phyloP scores from a whole-genome alignment of 352 stramenopile species.

The Phytophthora citrophthora region DNA sequence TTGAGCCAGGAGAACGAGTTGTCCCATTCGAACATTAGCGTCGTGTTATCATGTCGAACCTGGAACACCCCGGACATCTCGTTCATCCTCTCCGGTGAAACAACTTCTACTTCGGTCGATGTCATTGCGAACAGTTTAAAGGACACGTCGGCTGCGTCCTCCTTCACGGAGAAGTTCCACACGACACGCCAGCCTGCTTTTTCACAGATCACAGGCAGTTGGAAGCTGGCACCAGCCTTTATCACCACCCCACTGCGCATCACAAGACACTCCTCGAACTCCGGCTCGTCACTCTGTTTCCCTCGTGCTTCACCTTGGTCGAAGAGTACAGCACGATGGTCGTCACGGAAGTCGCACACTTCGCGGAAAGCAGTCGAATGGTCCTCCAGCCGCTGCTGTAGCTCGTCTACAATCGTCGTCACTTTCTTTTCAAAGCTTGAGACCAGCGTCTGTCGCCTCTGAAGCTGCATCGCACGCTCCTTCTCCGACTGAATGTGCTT shows the following conservation, averaged over 20 bases:
- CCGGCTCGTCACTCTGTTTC: conserved; percentile 5
- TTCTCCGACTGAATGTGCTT: conserved; percentile 48
- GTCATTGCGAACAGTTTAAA: conserved; percentile 49
- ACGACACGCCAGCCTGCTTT: conserved; percentile 65
- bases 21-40: conserved; percentile 79
- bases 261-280: conserved; percentile 73
- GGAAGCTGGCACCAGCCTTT: conserved; percentile 75
- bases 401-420: conserved; percentile 42
- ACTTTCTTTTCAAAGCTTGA: conserved; percentile 49
- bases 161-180: conserved; percentile 83
- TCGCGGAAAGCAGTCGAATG: conserved; percentile 68
- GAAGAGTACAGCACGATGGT: conserved; percentile 15
- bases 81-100: conserved; percentile 60
- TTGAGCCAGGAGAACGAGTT: conserved; percentile 89
- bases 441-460: conserved; percentile 52
- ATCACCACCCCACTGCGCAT: conserved; percentile 83
- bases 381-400: conserved; percentile 62
- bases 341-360: conserved; percentile 64
- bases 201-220: conserved; percentile 76
- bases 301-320: background rate
- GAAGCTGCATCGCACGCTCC: conserved; percentile 37
- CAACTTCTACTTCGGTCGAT: conserved; percentile 36
- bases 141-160: conserved; percentile 66
- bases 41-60: conserved; percentile 43
- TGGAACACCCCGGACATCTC: conserved; percentile 56